Conservation (phyloP, 2,329 filamentous ascomycete species). For the Fusarium subtropicale region DNA sequence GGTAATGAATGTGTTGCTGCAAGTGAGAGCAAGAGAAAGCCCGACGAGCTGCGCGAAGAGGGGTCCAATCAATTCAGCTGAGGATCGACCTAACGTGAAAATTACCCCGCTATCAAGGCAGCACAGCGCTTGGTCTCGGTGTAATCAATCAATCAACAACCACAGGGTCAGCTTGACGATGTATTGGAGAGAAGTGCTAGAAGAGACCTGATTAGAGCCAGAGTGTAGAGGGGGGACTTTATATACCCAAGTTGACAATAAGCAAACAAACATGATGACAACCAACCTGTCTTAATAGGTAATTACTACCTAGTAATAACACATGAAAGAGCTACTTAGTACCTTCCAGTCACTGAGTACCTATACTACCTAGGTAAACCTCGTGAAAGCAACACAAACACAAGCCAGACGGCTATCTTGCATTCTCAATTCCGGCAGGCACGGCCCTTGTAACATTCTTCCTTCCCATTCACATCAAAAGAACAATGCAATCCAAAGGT, state of each 20-base stretch:
- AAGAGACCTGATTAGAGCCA: neutral
- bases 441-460: constrained; percentile 8
- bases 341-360: neutral
- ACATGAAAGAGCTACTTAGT: neutral
- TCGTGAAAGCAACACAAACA: neutral
- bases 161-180: neutral
- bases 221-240: neutral
- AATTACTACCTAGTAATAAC: neutral
- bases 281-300: neutral
- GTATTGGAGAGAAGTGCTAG: neutral
- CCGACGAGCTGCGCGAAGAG: constrained; percentile 32
- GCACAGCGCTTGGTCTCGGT: constrained; percentile 8
- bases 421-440: constrained; percentile 21
- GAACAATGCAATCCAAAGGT: constrained; percentile 37
- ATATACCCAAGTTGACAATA: constrained; percentile 3
- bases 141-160: constrained; percentile 16
- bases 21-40: constrained; percentile 38
- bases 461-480: constrained; percentile 27
- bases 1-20: constrained; percentile 35
- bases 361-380: neutral
- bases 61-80: constrained; percentile 43
- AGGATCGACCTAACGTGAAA: constrained; percentile 36
- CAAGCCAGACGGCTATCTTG: constrained; percentile 9
- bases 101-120: constrained; percentile 46
- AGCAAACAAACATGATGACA: neutral